Evolutionary conservation across 2,329 filamentous ascomycete genomes (phyloP).

Genomic region (Colletotrichum sp.): DNA sequence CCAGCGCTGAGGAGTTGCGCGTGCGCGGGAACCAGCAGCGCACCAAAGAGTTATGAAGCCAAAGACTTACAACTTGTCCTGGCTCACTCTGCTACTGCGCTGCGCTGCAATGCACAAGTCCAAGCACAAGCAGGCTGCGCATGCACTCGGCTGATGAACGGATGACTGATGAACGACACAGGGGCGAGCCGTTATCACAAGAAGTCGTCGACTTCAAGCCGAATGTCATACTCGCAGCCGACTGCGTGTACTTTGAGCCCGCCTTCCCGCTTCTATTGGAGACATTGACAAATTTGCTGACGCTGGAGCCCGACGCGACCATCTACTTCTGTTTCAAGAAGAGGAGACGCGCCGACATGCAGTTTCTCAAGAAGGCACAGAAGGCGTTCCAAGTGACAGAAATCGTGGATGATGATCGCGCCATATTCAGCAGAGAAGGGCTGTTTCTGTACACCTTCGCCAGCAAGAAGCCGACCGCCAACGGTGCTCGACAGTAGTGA

Average conservation of each 20-base stretch:
- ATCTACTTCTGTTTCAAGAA: constrained; percentile 95
- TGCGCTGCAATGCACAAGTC: not conserved
- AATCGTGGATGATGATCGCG: constrained; percentile 64
- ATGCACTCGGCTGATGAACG: not conserved
- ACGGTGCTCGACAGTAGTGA: not conserved
- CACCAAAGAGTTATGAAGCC: not conserved
- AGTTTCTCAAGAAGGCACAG: constrained; percentile 74
- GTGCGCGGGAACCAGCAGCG: not conserved
- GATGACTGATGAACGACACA: constrained; percentile 30
- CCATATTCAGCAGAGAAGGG: constrained; percentile 60
- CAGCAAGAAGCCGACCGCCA: constrained; percentile 33
- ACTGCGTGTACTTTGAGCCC: constrained; percentile 97
- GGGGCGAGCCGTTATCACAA: constrained; percentile 65
- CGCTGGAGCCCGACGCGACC: constrained; percentile 68
- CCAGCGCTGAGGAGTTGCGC: not conserved
- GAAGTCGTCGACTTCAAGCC: constrained; percentile 63
- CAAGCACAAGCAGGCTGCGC: not conserved
- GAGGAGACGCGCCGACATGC: constrained; percentile 78
- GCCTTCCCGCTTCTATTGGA: constrained; percentile 86
- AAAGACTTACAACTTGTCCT: not conserved
- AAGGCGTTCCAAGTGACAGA: constrained; percentile 70
- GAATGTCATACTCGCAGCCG: constrained; percentile 87
- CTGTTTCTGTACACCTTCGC: constrained; percentile 67
- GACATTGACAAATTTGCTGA: constrained; percentile 77
- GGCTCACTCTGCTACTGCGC: not conserved